Evolutionary conservation across 805 yeast genomes (phyloP).

Genomic region (Saccharomycopsis babjevae): DNA sequence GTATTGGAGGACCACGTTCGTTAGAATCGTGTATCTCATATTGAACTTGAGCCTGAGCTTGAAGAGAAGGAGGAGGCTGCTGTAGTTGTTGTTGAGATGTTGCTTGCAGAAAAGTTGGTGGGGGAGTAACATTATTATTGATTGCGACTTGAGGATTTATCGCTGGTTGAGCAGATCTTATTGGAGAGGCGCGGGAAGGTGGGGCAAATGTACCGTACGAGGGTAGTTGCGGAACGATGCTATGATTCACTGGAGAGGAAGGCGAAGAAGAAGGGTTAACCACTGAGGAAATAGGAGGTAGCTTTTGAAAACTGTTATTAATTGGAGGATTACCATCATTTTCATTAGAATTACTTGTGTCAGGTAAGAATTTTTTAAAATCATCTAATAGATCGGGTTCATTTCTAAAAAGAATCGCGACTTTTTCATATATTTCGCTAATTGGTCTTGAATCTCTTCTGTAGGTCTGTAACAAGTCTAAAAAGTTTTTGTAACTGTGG

Average conservation of each 20-base stretch:
- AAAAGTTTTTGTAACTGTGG: conserved; percentile 86
- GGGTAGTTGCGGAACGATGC: conserved; percentile 24
- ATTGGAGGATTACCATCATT: neutral
- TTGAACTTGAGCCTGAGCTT: neutral
- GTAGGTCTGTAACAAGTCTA: conserved; percentile 92
- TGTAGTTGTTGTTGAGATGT: neutral
- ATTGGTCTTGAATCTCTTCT: conserved; percentile 95
- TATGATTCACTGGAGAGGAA: conserved; percentile 24
- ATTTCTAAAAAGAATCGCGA: conserved; percentile 74
- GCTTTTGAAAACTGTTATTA: neutral
- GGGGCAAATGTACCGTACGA: conserved; percentile 18
- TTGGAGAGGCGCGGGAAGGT: conserved; percentile 24
- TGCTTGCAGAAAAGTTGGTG: neutral
- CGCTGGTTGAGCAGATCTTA: neutral
- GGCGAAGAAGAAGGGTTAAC: conserved; percentile 44
- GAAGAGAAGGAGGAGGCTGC: neutral
- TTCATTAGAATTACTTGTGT: conserved; percentile 25
- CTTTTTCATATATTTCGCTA: conserved; percentile 90
- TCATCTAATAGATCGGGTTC: conserved; percentile 94
- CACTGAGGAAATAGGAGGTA: neutral
- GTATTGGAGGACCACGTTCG: conserved; percentile 4
- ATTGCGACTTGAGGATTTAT: neutral
- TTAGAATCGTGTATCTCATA: neutral
- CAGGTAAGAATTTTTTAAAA: conserved; percentile 92
- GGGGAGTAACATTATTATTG: neutral